phyloP scores from a whole-genome alignment of 306 rosid species.

The Lithocarpus polystachyus region DNA sequence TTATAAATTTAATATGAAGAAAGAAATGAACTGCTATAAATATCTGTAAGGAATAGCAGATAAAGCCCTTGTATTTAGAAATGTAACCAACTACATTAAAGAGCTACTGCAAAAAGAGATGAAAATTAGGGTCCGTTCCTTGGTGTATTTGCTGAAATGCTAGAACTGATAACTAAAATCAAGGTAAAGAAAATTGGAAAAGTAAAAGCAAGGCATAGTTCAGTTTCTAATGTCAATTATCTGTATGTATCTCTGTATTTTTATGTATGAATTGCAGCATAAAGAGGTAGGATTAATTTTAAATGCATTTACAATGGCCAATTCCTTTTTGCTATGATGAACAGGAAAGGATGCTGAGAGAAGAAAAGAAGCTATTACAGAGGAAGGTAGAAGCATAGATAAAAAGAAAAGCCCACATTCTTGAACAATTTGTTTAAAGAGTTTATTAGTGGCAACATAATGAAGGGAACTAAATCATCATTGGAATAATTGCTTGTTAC shows the following conservation, averaged over 20 bases:
- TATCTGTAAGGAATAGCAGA: background rate
- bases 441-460: background rate
- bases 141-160: background rate
- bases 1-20: background rate
- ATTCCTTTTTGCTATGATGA: background rate
- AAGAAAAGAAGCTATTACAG: slow-evolving; percentile 13
- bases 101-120: background rate
- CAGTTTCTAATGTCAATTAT: background rate
- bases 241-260: background rate
- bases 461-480: background rate
- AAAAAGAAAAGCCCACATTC: background rate
- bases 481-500: background rate
- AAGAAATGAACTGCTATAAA: background rate
- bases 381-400: slow-evolving; percentile 9
- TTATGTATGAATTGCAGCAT: background rate
- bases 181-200: background rate
- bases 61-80: background rate
- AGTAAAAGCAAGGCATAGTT: background rate
- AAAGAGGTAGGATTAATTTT: background rate
- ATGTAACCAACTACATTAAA: background rate
- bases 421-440: background rate
- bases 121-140: background rate
- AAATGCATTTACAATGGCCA: background rate
- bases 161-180: background rate
- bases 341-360: slow-evolving; percentile 11